These are phyloP conservation scores for Xylaria sp. DNA, from an alignment of 2,329 filamentous ascomycete species.

Conservation along the genomic window DNA sequence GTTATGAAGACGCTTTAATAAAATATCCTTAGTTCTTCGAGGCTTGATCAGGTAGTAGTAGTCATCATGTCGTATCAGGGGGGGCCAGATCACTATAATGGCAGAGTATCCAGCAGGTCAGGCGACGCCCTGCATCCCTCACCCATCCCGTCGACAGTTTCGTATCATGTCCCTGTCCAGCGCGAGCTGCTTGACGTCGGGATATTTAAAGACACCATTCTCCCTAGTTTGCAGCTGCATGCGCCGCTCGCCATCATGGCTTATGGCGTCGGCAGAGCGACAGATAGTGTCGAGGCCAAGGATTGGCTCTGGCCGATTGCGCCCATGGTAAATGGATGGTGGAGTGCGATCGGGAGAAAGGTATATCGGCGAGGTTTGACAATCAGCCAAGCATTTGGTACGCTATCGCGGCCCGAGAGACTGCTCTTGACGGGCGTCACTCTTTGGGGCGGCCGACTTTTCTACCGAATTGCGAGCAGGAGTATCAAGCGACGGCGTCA, in stretches of 20 bases:
- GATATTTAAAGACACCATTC: constrained; percentile 35
- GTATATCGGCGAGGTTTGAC: constrained; percentile 58
- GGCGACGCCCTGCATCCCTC: constrained; percentile 17
- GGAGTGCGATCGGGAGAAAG: constrained; percentile 65
- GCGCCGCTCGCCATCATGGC: constrained; percentile 30
- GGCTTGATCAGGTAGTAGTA: not conserved
- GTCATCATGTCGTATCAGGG: constrained; percentile 27
- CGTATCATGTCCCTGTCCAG: constrained; percentile 22
- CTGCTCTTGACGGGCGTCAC: constrained; percentile 66
- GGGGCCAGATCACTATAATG: not conserved
- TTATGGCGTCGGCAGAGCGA: constrained; percentile 33
- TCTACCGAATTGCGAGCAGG: constrained; percentile 63
- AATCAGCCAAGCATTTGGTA: constrained; percentile 56
- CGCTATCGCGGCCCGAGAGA: constrained; percentile 64
- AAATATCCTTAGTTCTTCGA: constrained; percentile 3
- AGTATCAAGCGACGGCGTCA: constrained; percentile 53
- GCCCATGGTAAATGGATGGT: constrained; percentile 61
- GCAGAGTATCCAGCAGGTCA: constrained; percentile 5
- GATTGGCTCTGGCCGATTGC: constrained; percentile 68
- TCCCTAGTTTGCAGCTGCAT: constrained; percentile 31
- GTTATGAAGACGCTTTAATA: not conserved
- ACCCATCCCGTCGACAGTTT: constrained; percentile 30
- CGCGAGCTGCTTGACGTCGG: constrained; percentile 35
- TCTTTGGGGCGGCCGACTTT: constrained; percentile 66
- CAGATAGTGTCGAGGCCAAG: constrained; percentile 61